Evolutionary conservation across 2,329 filamentous ascomycete species (phyloP), one percentile per base, ranked within the genome.

Genomic region (Aspergillus sp.): DNA sequence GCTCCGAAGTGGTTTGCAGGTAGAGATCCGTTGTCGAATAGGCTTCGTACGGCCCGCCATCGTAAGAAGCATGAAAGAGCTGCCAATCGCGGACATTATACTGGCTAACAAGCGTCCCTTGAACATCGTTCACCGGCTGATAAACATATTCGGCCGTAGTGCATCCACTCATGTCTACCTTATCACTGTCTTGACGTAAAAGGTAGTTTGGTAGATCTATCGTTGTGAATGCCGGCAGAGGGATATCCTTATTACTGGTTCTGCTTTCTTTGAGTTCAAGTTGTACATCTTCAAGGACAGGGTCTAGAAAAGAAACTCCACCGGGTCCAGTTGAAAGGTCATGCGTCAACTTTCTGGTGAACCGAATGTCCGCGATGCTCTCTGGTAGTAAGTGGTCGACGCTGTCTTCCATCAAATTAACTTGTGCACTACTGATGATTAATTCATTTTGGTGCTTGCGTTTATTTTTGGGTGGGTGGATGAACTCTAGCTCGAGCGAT

Each of bases 381-480:
- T 77, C 75, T 1, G 75, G 75, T 14, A 77, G 64, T 31, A 77
- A 65, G 57, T 75, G 73, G 53, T 77, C 75, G 15, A 74, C 67
- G 39, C 64, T 68, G 51, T 61, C 70, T 31, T 71, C 67, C n/a
- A 58, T 37, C 6, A 71, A 31, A 33, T 76, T 60, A 2, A 68
- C 66, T 45, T 69, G 73, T 31, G 70, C 64, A 37, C 64, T 70
- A 31, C 58, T 63, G n/a, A 77, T 43, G 5, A 61, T 57, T 21
- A 70, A 37, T 37, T 60, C 54, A 3, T 57, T 35, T 59, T 15
- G 27, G 27, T 33, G 17, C 33, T 33, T 37, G 12, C 19, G 27
- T 31, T 4, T 31, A 31, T 31, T 31, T 31, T 31, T 31, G 27
- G 27, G 27, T 31, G 27, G 27, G 27, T 31, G 27, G 8, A 3